Percentiles rank a stretch among this genome's conserved stretches.
Evolutionary conservation across 2,329 filamentous ascomycete species (phyloP).

Genomic region (Alternaria solani): DNA sequence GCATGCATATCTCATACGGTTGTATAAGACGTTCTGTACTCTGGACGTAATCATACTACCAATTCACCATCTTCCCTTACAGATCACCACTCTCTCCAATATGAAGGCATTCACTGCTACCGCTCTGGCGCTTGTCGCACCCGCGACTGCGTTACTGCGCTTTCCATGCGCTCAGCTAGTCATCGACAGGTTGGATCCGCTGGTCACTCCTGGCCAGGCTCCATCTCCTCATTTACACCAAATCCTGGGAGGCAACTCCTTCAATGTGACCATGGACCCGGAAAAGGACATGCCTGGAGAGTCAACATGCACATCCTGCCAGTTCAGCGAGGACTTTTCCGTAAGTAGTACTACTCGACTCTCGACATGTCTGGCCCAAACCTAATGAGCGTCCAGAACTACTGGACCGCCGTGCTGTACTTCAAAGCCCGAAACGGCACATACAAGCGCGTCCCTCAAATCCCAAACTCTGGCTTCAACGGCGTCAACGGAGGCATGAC

Average conservation of each 20-base stretch:
- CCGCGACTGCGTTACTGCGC: slow-evolving; percentile 29
- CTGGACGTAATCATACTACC: background rate
- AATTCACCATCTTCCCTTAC: background rate
- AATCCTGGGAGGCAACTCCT: slow-evolving; percentile 36
- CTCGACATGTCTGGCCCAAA: background rate
- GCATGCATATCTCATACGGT: background rate
- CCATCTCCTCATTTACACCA: slow-evolving; percentile 40
- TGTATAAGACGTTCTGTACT: slow-evolving; percentile 6
- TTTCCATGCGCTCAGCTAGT: slow-evolving; percentile 39
- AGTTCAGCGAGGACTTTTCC: slow-evolving; percentile 41
- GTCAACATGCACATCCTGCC: slow-evolving; percentile 39
- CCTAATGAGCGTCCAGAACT: slow-evolving; percentile 30
- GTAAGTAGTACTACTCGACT: slow-evolving; percentile 6
- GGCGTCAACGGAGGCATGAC: slow-evolving; percentile 38
- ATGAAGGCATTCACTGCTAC: slow-evolving; percentile 27
- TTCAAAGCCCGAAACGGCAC: slow-evolving; percentile 41
- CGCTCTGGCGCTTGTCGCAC: slow-evolving; percentile 26
- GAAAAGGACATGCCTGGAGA: slow-evolving; percentile 30
- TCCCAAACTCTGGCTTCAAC: slow-evolving; percentile 40
- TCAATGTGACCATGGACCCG: slow-evolving; percentile 37
- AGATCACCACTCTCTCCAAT: slow-evolving; percentile 2
- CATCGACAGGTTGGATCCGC: slow-evolving; percentile 34
- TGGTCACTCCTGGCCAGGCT: slow-evolving; percentile 33
- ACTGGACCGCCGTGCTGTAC: slow-evolving; percentile 45
- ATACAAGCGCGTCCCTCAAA: slow-evolving; percentile 38